Evolutionary conservation across 2,329 filamentous ascomycete genomes (phyloP), one percentile per base, ranked within the genome.

Genomic region (Eutypa lata): DNA sequence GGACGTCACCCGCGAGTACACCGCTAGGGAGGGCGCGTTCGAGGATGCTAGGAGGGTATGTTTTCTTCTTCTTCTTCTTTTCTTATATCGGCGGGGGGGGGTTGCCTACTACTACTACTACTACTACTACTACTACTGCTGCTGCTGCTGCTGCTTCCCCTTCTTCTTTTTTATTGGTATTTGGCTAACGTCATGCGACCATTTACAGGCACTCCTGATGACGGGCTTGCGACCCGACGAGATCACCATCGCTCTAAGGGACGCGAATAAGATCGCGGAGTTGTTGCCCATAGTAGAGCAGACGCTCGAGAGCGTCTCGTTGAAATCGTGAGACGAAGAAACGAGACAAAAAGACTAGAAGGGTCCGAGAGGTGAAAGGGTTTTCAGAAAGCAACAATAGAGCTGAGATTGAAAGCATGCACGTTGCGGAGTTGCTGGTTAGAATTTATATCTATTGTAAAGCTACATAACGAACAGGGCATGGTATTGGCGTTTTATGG

Each of bases 1-100:
- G 48, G 83, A 89, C 65, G 87, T 97, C 28, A 87, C 96, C 28
- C 79, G 93, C 57, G 93, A 99, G 73, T 97, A 96, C 66, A 90
- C 90, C 19, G 87, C 88, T n/a, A 87, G 89, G 68, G 93, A 99
- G 75, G 88, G 88, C 49, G 80, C 75, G 50, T 97, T 95, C 68
- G 87, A 87, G 26, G 83, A 84, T 33, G 84, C 96, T 11, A 87
- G 87, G 68, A 78, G 80, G 76, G 88, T 89, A 70, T 66, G 81
- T 72, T 49, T 47, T 45, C n/a, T n/a, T n/a, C n/a, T 48, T 45
- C 35, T 7, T 51, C 51, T 18, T 50, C 4, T 16, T 49, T 49
- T 38, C 40, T n/a, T 19, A 44, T 54, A 18, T 35, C n/a, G n/a
- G n/a, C n/a, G n/a, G n/a, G n/a, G n/a, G n/a, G n/a, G n/a, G n/a